Conservation (phyloP, 2,329 filamentous ascomycete genomes). For the Trichoderma cornu-damae region DNA sequence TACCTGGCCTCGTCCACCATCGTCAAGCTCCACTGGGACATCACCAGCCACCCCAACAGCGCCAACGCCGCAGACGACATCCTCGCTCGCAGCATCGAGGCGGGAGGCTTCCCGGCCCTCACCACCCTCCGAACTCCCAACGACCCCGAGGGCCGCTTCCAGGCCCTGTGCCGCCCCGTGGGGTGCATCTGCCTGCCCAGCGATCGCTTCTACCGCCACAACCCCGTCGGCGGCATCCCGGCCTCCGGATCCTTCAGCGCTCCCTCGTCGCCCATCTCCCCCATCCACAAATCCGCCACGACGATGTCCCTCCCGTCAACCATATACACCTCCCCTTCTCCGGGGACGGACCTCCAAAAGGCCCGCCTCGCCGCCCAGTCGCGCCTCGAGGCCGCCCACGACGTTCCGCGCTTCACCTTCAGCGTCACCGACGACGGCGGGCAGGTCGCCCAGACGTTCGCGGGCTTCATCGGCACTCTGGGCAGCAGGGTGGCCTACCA, state of each 20-base stretch:
- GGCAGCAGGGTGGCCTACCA: conserved; percentile 56
- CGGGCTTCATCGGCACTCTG: conserved; percentile 56
- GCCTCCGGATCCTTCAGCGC: conserved; percentile 22
- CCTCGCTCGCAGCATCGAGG: conserved; percentile 57
- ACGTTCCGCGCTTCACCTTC: conserved; percentile 51
- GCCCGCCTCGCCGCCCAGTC: conserved; percentile 61
- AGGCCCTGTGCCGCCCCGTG: conserved; percentile 61
- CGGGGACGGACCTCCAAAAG: conserved; percentile 43
- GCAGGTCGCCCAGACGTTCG: conserved; percentile 46
- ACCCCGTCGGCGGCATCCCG: conserved; percentile 1
- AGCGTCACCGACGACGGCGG: conserved; percentile 53
- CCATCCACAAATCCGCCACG: conserved; percentile 35
- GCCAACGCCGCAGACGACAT: conserved; percentile 53
- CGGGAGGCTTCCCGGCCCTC: conserved; percentile 59
- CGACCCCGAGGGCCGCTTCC: conserved; percentile 65
- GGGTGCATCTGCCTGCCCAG: conserved; percentile 48
- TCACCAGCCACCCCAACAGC: conserved; percentile 46
- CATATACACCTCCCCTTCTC: conserved; percentile 23
- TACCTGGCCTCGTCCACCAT: conserved; percentile 55
- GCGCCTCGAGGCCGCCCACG: conserved; percentile 55
- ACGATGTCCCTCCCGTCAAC: conserved; percentile 31
- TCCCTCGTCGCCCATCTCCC: conserved; percentile 26
- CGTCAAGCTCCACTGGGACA: conserved; percentile 58
- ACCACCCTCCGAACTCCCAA: conserved; percentile 57
- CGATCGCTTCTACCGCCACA: conserved; percentile 38